phyloP scores from a whole-genome alignment of 2,329 filamentous ascomycete genomes.

The Coniella vitis region DNA sequence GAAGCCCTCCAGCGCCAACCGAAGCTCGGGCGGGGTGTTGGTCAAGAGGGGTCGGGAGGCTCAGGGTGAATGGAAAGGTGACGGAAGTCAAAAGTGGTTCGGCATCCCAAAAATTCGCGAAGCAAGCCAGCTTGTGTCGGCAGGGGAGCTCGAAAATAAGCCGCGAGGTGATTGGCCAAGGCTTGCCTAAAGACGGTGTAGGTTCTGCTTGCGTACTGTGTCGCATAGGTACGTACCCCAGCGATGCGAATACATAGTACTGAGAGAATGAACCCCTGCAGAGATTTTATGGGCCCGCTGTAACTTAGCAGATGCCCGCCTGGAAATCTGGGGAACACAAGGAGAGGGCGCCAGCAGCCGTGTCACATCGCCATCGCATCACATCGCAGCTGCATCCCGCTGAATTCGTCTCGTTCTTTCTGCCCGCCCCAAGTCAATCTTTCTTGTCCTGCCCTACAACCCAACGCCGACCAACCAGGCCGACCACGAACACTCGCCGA shows the following conservation, averaged over 20 bases:
- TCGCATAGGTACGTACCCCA: too few species aligned
- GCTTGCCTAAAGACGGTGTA: too few species aligned
- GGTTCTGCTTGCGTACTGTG: too few species aligned
- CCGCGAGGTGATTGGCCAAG: constrained; percentile 7
- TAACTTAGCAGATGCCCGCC: too few species aligned
- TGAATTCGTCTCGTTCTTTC: too few species aligned
- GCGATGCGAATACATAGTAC: too few species aligned
- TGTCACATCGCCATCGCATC: neutral
- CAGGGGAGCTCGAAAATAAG: constrained; percentile 3
- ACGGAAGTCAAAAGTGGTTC: neutral
- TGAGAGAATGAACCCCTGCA: constrained; percentile 4
- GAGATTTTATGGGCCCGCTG: neutral
- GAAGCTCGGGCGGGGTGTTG: neutral
- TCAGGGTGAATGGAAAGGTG: neutral
- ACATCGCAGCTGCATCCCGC: neutral
- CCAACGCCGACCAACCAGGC: neutral
- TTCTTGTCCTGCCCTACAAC: neutral
- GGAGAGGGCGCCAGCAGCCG: neutral
- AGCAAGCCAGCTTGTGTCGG: constrained; percentile 4
- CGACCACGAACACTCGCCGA: neutral
- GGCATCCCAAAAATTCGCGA: neutral
- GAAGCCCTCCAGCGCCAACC: neutral
- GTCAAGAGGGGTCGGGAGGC: neutral
- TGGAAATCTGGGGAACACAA: constrained; percentile 10
- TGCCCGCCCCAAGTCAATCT: neutral